Conservation (phyloP, 2,329 filamentous ascomycete genomes). For the Penicillium sp. region DNA sequence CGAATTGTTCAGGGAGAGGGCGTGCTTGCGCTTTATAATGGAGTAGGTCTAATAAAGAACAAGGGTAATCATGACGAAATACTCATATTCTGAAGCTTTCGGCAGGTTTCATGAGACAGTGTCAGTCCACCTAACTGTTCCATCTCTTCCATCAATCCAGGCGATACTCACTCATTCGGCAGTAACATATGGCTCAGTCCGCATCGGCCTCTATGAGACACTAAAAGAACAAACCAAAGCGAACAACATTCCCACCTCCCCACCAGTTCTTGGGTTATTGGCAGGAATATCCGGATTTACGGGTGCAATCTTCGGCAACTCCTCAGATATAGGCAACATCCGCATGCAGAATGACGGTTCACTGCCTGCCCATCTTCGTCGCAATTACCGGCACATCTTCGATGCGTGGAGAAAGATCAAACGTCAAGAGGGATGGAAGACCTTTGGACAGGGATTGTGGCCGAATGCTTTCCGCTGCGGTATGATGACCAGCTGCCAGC, state of each 20-base stretch:
- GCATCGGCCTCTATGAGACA: slow-evolving; percentile 22
- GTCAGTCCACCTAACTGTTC: slow-evolving; percentile 1
- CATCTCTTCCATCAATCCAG: neutral
- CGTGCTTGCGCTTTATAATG: slow-evolving; percentile 15
- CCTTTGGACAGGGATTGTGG: slow-evolving; percentile 43
- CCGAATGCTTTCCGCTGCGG: slow-evolving; percentile 72
- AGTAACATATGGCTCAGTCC: slow-evolving; percentile 23
- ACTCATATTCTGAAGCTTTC: slow-evolving; percentile 12
- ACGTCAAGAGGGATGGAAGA: slow-evolving; percentile 14
- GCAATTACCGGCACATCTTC: slow-evolving; percentile 18
- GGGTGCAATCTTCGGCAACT: slow-evolving; percentile 19
- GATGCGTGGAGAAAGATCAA: slow-evolving; percentile 22
- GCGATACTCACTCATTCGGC: neutral
- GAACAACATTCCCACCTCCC: slow-evolving; percentile 5
- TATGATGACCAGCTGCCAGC: slow-evolving; percentile 78
- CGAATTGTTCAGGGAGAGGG: slow-evolving; percentile 16
- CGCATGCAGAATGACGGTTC: slow-evolving; percentile 23
- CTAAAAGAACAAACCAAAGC: slow-evolving; percentile 12
- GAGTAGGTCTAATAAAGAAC: slow-evolving; percentile 8
- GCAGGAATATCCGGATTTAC: slow-evolving; percentile 17
- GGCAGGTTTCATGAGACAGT: slow-evolving; percentile 19
- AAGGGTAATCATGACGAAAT: neutral
- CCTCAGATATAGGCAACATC: slow-evolving; percentile 22
- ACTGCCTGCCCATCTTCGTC: slow-evolving; percentile 12
- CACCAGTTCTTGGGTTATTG: slow-evolving; percentile 12